A percentile compares a stretch with the other conserved stretches of the same genome.
Conservation (phyloP, 257 asterid species). For the Jasminum sambac region DNA sequence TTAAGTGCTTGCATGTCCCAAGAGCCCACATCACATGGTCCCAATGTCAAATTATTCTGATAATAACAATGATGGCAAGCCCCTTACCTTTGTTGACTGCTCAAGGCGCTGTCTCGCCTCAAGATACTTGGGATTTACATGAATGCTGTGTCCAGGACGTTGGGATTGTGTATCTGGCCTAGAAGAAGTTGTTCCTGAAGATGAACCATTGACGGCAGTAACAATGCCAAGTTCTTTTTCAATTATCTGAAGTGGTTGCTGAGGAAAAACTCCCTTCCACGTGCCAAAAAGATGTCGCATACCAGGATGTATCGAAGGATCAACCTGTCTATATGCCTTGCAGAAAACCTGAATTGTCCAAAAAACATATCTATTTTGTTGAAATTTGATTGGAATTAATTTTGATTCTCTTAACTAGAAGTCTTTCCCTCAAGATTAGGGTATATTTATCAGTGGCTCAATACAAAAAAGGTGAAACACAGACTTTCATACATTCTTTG, state of each 20-base stretch:
- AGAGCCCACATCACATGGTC: conserved; percentile 7
- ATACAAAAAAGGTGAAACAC: conserved; percentile 5
- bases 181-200: conserved; percentile 42
- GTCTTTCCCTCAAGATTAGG: background rate
- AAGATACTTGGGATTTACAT: conserved; percentile 85
- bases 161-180: conserved; percentile 66
- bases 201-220: conserved; percentile 59
- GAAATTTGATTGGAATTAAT: background rate
- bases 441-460: background rate
- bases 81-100: conserved; percentile 66
- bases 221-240: conserved; percentile 84
- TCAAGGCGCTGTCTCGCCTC: conserved; percentile 76
- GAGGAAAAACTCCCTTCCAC: conserved; percentile 89
- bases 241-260: conserved; percentile 69
- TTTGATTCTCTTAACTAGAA: background rate
- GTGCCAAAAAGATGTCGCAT: conserved; percentile 97
- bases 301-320: conserved; percentile 68
- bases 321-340: conserved; percentile 84
- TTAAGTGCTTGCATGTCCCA: background rate
- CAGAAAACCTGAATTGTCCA: conserved; percentile 65
- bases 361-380: conserved; percentile 14
- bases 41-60: background rate
- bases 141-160: conserved; percentile 80
- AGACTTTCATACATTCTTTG: conserved; percentile 13
- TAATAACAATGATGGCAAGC: background rate